These are phyloP conservation scores for Ogataea haglerorum DNA, from an alignment of 805 yeast species.

Conservation along the genomic window DNA sequence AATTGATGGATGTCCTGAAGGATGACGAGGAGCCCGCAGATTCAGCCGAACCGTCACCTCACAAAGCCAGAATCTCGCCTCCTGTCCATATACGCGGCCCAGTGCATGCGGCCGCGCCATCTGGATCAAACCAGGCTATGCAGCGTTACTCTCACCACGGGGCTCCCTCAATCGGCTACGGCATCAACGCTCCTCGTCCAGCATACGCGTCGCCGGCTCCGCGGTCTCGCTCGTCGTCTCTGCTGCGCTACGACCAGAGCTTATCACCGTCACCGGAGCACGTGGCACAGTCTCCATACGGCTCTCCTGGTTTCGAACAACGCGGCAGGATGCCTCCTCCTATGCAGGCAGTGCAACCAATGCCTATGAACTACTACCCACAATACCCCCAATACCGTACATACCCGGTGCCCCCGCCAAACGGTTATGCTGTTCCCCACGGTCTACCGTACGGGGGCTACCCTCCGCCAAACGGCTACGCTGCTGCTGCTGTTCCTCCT, in stretches of 20 bases:
- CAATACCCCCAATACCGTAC: constrained; percentile 9
- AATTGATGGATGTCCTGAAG: constrained; percentile 24
- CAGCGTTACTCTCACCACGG: neutral
- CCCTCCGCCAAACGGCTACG: constrained; percentile 1
- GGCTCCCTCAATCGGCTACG: neutral
- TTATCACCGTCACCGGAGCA: constrained; percentile 7
- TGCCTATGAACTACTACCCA: constrained; percentile 2
- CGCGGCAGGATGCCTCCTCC: constrained; percentile 11
- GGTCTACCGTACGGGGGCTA: neutral
- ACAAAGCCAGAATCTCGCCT: neutral
- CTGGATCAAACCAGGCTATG: neutral
- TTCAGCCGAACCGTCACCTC: neutral
- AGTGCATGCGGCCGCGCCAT: neutral
- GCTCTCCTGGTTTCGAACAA: constrained; percentile 8
- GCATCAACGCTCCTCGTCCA: neutral
- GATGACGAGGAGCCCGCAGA: constrained; percentile 1
- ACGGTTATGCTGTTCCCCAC: neutral
- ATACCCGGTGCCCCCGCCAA: constrained; percentile 1
- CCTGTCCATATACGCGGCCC: constrained; percentile 4
- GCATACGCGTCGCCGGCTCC: constrained; percentile 2
- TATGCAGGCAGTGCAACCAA: constrained; percentile 3
- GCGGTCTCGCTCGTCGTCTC: constrained; percentile 8
- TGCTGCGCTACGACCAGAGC: constrained; percentile 4
- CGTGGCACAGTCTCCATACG: constrained; percentile 6
- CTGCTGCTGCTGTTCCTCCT: neutral